phyloP scores from a whole-genome alignment of 345 rosid genomes.

The Camelina neglecta region DNA sequence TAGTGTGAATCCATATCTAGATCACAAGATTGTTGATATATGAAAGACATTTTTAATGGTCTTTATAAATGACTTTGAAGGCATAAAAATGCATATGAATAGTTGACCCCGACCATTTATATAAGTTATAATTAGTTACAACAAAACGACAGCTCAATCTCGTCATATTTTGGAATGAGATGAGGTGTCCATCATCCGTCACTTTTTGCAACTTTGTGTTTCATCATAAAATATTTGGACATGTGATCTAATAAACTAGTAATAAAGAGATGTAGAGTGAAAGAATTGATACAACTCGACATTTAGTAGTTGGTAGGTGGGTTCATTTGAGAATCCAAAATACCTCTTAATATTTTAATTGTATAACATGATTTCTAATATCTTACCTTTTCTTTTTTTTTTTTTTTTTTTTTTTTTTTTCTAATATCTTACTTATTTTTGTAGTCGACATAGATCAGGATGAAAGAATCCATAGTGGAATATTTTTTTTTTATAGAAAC shows the following conservation, averaged over 20 bases:
- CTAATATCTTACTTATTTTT: not conserved
- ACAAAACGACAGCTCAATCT: constrained; percentile 39
- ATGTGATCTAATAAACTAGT: constrained; percentile 18
- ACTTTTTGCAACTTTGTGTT: constrained; percentile 8
- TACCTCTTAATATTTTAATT: not conserved
- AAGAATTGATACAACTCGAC: not conserved
- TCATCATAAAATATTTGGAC: constrained; percentile 26
- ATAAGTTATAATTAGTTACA: not conserved
- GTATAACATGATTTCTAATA: not conserved
- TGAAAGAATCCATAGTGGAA: not conserved
- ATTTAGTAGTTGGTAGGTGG: constrained; percentile 15
- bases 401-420: not conserved
- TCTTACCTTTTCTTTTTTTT: not conserved
- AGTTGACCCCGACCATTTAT: constrained; percentile 33
- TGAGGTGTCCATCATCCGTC: constrained; percentile 30
- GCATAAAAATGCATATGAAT: constrained; percentile 2
- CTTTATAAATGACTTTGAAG: not conserved
- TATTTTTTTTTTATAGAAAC: not conserved
- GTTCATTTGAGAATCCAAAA: constrained; percentile 2
- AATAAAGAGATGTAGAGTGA: not conserved
- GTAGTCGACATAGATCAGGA: not conserved
- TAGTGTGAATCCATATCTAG: constrained; percentile 23
- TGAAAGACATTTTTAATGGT: constrained; percentile 1
- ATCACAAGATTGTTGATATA: constrained; percentile 7
- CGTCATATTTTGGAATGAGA: constrained; percentile 28